Evolutionary conservation across 805 yeast genomes (phyloP), one percentile per base, ranked within the genome.

Genomic region (Komagataella kurtzmanii): DNA sequence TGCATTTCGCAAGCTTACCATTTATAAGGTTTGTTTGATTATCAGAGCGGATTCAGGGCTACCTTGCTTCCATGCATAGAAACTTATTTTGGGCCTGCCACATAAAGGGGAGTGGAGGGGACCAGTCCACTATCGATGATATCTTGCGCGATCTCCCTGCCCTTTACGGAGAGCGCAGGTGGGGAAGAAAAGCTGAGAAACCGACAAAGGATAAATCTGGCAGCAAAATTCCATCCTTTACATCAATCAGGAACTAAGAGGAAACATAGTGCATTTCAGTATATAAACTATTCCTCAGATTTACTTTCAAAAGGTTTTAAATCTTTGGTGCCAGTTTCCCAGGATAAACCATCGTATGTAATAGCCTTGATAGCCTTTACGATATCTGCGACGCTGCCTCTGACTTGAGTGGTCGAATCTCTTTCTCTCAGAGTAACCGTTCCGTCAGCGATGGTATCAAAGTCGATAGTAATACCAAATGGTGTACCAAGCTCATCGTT

Each of bases 401-500:
- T 88, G 49, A 90, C 96, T 76, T 91, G 99, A 67, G 82, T 85
- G 43, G 98, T 93, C 52, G 95, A 78, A 69, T 91, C 99, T 76
- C 99, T 87, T 71, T 91, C 98, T 77, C 99, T 88, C 65, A 91
- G 76, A 43, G 99, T 91, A 58, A 91, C 86, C 12, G 97, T 83
- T 50, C 80, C 79, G 65, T 91, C 97, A 65, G 84, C 79, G 56
- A 86, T 79, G 51, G 96, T 83, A 57, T 91, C 97, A 68, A 93
- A 91, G 70, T 91, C 99, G 61, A 91, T 85, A 57, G 99, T 91
- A 70, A 91, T 81, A 68, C 99, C 99, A 66, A 93, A 93, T 60
- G 99, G 99, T 51, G 98, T 93, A 70, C 99, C 99, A 65, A 91
- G 78, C 74, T 91, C 99, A 70, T 91, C 99, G 69, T 91, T 91